Conservation (phyloP, 2,329 filamentous ascomycete species). For the Ploettnerulaceae sp. region DNA sequence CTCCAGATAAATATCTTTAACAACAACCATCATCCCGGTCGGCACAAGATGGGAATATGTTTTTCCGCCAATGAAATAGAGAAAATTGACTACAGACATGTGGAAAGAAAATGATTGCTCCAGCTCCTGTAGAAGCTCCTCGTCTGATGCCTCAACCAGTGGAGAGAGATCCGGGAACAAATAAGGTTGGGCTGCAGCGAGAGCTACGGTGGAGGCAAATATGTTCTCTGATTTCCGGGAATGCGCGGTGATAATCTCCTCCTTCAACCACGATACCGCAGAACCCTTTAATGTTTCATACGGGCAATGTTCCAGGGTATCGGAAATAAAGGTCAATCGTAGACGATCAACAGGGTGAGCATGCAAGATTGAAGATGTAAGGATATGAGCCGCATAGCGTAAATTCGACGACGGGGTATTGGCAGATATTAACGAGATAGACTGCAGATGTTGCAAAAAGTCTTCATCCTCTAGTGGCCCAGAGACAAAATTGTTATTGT, state of each 20-base stretch:
- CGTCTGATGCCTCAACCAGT: conserved; percentile 40
- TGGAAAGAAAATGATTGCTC: conserved; percentile 48
- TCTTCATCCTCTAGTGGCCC: conserved; percentile 35
- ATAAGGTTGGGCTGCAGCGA: conserved; percentile 56
- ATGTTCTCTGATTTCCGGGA: conserved; percentile 32
- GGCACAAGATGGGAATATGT: conserved; percentile 47
- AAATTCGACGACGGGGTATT: conserved; percentile 36
- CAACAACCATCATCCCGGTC: conserved; percentile 50
- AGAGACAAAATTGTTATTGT: conserved; percentile 42
- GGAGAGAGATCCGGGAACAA: conserved; percentile 54
- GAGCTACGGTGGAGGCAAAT: conserved; percentile 50
- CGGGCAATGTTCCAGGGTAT: conserved; percentile 61
- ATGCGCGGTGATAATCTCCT: conserved; percentile 48
- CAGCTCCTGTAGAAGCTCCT: conserved; percentile 48
- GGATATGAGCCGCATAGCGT: conserved; percentile 35
- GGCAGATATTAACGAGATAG: conserved; percentile 35
- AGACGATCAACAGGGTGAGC: conserved; percentile 54
- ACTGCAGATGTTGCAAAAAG: conserved; percentile 57
- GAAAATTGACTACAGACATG: conserved; percentile 57
- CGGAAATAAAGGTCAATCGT: conserved; percentile 57
- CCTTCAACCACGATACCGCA: conserved; percentile 58
- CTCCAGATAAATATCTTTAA: conserved; percentile 54
- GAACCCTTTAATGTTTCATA: conserved; percentile 58
- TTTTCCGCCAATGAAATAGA: conserved; percentile 49
- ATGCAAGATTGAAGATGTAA: conserved; percentile 40